Evolutionary conservation across 2,329 filamentous ascomycete genomes (phyloP).

Genomic region (Calonectria hongkongensis): DNA sequence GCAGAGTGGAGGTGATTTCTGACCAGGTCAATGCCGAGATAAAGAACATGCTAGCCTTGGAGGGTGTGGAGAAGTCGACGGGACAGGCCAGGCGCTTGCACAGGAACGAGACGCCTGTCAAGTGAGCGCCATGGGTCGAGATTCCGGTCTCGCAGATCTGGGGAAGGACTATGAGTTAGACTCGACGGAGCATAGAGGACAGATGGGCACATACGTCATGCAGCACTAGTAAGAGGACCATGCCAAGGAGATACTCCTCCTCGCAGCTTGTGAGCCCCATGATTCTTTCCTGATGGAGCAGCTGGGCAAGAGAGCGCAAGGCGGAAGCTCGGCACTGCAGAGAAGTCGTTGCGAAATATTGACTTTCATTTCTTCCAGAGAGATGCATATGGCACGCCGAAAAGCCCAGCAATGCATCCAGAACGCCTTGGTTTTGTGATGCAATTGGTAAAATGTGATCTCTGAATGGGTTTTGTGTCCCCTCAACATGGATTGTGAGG

Average conservation of each 20-base stretch:
- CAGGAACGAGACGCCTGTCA: conserved; percentile 55
- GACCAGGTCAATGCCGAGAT: conserved; percentile 54
- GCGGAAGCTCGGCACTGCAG: conserved; percentile 51
- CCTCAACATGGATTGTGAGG: conserved; percentile 45
- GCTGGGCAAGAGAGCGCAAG: conserved; percentile 44
- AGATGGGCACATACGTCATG: conserved; percentile 49
- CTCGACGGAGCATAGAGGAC: rapidly evolving
- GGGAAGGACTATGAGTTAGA: neutral
- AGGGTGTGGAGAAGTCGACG: conserved; percentile 35
- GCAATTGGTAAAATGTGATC: conserved; percentile 51
- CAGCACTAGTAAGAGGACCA: conserved; percentile 52
- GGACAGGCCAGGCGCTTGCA: conserved; percentile 50
- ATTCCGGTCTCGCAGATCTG: conserved; percentile 55
- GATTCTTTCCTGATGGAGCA: conserved; percentile 46
- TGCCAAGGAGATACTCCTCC: conserved; percentile 52
- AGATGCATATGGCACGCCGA: conserved; percentile 52
- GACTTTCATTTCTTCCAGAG: conserved; percentile 37
- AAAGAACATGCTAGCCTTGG: conserved; percentile 50
- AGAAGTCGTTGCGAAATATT: conserved; percentile 41
- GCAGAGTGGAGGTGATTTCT: neutral
- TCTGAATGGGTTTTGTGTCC: conserved; percentile 50
- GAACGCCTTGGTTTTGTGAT: conserved; percentile 50
- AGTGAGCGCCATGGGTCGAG: conserved; percentile 53
- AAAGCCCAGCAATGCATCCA: conserved; percentile 55
- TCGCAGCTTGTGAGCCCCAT: conserved; percentile 39